These are phyloP conservation scores for Chlorella vulgaris DNA, from an alignment of 139 green algal genomes.

Conservation along the genomic window DNA sequence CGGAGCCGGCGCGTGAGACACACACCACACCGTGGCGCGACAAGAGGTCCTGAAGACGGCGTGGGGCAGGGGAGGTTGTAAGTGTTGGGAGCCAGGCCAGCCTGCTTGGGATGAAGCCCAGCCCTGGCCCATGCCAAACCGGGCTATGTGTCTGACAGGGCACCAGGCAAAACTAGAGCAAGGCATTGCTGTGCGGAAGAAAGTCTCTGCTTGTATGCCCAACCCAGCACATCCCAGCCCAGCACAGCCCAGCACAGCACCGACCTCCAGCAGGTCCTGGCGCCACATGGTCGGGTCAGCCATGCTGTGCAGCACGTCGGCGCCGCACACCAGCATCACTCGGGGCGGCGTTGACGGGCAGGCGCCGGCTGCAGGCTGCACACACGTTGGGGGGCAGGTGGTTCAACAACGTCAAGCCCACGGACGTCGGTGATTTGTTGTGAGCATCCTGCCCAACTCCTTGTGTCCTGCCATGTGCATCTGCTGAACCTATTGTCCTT, in stretches of 20 bases:
- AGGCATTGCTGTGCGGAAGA: too few species aligned
- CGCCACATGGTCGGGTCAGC: constrained; percentile 36
- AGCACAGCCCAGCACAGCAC: too few species aligned
- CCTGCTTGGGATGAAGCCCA: background rate
- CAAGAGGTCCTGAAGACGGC: constrained; percentile 22
- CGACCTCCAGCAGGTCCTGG: constrained; percentile 48
- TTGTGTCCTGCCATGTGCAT: too few species aligned
- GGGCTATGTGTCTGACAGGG: too few species aligned
- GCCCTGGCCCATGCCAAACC: too few species aligned
- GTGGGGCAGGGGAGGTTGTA: background rate
- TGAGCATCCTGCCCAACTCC: too few species aligned
- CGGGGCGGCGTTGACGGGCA: constrained; percentile 17
- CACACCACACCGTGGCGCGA: constrained; percentile 47
- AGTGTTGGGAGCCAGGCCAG: background rate
- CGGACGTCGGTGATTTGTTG: too few species aligned
- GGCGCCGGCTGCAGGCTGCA: background rate
- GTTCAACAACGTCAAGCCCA: too few species aligned
- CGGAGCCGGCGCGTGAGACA: constrained; percentile 24
- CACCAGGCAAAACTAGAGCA: too few species aligned
- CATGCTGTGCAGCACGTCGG: constrained; percentile 47
- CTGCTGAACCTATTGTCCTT: too few species aligned
- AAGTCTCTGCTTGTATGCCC: too few species aligned
- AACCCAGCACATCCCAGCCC: background rate
- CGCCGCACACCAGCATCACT: constrained; percentile 48
- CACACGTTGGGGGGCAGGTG: background rate